phyloP scores from a whole-genome alignment of 345 rosid species.

The Eucalyptus erythrocorys region DNA sequence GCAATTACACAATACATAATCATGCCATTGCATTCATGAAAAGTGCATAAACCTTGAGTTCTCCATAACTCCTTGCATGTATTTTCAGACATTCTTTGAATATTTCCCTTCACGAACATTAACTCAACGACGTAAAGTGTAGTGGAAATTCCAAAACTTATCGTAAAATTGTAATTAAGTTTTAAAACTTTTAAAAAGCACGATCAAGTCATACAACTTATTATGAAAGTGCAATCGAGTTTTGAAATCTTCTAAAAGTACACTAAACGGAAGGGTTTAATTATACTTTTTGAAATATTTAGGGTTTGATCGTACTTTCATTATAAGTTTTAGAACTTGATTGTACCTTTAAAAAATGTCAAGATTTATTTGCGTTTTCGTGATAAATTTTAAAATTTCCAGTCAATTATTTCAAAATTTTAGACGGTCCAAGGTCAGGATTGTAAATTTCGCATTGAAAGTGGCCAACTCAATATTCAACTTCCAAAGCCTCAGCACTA shows the following conservation, averaged over 20 bases:
- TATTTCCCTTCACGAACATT: neutral
- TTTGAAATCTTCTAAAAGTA: rapidly evolving
- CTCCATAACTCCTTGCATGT: neutral
- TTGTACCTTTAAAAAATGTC: no score
- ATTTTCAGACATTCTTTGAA: neutral
- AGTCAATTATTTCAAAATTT: neutral
- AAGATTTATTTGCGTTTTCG: no score
- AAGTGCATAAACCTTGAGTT: neutral
- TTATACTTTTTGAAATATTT: rapidly evolving
- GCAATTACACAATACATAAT: neutral
- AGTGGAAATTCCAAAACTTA: rapidly evolving
- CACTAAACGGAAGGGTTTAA: rapidly evolving
- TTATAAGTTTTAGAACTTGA: no score
- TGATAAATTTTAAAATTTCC: no score
- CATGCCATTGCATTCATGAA: rapidly evolving
- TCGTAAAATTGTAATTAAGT: no score
- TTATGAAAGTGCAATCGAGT: no score
- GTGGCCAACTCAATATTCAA: neutral
- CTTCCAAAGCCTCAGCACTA: neutral
- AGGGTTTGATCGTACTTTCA: neutral
- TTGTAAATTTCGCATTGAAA: neutral
- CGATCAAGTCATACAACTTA: rapidly evolving
- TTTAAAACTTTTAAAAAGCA: rapidly evolving
- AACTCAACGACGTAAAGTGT: neutral
- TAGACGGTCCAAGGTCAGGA: neutral